Conservation (phyloP, 345 rosid species). For the Nasturtium officinale region DNA sequence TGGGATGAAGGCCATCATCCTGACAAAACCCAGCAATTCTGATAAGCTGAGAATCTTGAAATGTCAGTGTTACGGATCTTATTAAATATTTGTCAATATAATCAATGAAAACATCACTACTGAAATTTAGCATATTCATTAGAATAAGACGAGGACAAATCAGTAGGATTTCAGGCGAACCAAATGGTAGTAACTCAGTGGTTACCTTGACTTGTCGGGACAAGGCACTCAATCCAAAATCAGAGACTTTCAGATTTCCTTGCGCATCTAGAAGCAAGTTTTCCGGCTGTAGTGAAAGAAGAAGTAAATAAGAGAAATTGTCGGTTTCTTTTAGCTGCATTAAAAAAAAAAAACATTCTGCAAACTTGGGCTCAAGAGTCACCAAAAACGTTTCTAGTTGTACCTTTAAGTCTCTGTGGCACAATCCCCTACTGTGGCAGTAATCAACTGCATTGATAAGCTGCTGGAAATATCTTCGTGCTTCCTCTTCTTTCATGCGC, state of each 20-base stretch:
- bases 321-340: slow-evolving; percentile 8
- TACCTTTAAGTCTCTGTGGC: slow-evolving; percentile 90
- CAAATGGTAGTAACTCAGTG: slow-evolving; percentile 4
- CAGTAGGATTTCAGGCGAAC: slow-evolving; percentile 2
- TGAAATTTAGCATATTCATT: not conserved
- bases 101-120: slow-evolving; percentile 17
- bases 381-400: slow-evolving; percentile 22
- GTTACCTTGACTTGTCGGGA: slow-evolving; percentile 86
- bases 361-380: slow-evolving; percentile 6
- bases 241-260: slow-evolving; percentile 89
- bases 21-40: slow-evolving; percentile 38
- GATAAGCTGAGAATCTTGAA: slow-evolving; percentile 17
- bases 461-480: slow-evolving; percentile 92
- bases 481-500: slow-evolving; percentile 87
- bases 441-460: slow-evolving; percentile 87
- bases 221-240: slow-evolving; percentile 84
- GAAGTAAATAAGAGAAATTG: slow-evolving; percentile 8
- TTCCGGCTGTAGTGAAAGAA: slow-evolving; percentile 66
- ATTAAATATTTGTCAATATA: not conserved
- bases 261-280: slow-evolving; percentile 78
- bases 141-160: not conserved
- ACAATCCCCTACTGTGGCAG: slow-evolving; percentile 90
- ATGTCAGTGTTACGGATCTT: slow-evolving; percentile 20
- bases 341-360: not conserved
- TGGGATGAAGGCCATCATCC: slow-evolving; percentile 77